Evolutionary conservation across 768 basidiomycete species (phyloP).

Genomic region (Crucibulum laeve): DNA sequence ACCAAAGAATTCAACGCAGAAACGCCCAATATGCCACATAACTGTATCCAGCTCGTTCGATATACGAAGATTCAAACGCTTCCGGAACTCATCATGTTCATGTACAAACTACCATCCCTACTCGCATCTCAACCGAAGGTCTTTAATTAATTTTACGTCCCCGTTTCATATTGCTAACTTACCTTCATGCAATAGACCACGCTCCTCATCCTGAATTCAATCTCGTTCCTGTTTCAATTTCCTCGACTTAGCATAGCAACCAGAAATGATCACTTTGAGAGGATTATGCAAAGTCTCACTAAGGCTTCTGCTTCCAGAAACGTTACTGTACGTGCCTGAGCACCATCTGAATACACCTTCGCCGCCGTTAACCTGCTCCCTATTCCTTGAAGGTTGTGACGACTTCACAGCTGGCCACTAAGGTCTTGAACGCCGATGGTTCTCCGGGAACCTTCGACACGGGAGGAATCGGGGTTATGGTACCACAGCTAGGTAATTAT

Average conservation of each 20-base stretch:
- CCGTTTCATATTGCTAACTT: not conserved
- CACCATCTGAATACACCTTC: not conserved
- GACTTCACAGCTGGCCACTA: constrained; percentile 70
- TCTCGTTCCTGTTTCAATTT: constrained; percentile 65
- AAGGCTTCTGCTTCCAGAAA: constrained; percentile 41
- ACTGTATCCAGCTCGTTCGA: constrained; percentile 24
- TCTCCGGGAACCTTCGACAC: constrained; percentile 62
- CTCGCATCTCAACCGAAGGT: constrained; percentile 46
- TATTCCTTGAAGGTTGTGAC: constrained; percentile 32
- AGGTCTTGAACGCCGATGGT: constrained; percentile 61
- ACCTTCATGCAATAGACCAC: constrained; percentile 33
- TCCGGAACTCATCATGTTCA: constrained; percentile 53
- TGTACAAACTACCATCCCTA: constrained; percentile 47
- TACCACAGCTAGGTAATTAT: constrained; percentile 57
- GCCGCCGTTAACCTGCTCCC: not conserved
- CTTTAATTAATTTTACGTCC: constrained; percentile 8
- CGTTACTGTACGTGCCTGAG: constrained; percentile 41
- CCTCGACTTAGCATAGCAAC: constrained; percentile 31
- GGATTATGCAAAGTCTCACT: constrained; percentile 48
- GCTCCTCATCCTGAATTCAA: constrained; percentile 61
- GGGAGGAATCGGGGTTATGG: constrained; percentile 57
- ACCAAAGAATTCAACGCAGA: not conserved
- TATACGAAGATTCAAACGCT: constrained; percentile 41
- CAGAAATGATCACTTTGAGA: constrained; percentile 41
- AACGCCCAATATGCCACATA: not conserved